Evolutionary conservation across 805 yeast genomes (phyloP).

Genomic region (Candida succiphila): DNA sequence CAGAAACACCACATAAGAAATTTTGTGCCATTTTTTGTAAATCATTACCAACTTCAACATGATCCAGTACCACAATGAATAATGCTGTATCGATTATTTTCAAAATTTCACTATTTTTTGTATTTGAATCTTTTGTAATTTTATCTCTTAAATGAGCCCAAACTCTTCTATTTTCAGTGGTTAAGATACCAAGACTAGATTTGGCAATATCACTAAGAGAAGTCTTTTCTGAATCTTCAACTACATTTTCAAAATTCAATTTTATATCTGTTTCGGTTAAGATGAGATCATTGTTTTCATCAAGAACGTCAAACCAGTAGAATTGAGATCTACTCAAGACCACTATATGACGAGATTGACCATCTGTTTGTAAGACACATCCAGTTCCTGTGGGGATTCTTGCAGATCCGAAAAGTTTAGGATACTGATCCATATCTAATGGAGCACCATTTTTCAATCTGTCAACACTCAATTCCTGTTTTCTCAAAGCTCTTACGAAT

Average conservation of each 20-base stretch:
- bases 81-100: constrained; percentile 72
- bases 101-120: constrained; percentile 58
- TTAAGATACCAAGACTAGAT: constrained; percentile 79
- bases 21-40: constrained; percentile 65
- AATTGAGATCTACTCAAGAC: constrained; percentile 80
- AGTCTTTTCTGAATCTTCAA: constrained; percentile 56
- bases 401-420: constrained; percentile 77
- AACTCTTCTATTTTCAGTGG: constrained; percentile 79
- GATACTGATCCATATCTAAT: constrained; percentile 87
- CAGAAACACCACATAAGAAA: constrained; percentile 80
- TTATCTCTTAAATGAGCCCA: constrained; percentile 73
- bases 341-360: constrained; percentile 67
- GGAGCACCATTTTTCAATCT: constrained; percentile 48
- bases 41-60: constrained; percentile 51
- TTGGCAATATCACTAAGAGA: constrained; percentile 52
- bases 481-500: constrained; percentile 70
- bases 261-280: constrained; percentile 68
- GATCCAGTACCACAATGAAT: constrained; percentile 77
- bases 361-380: constrained; percentile 78
- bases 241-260: constrained; percentile 63
- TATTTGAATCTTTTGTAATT: constrained; percentile 30
- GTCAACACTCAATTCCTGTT: constrained; percentile 68
- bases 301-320: constrained; percentile 92
- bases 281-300: constrained; percentile 58
- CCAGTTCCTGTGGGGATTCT: constrained; percentile 78